Conservation (phyloP, 169 alveolate species). For the Nephromyces sp. region DNA sequence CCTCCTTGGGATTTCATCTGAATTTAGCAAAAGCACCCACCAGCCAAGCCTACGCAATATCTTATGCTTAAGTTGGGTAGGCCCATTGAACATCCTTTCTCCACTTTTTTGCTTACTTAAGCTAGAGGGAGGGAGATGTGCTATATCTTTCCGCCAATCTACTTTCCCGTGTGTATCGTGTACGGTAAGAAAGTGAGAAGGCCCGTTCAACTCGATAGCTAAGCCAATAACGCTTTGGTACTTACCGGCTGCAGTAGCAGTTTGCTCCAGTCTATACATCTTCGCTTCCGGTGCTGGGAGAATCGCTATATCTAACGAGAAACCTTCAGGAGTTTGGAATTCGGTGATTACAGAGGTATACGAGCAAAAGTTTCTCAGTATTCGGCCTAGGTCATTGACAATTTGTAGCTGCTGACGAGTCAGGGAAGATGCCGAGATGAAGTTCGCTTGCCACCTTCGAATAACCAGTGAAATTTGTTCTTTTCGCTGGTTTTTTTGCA, state of each 20-base stretch:
- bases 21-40: no score
- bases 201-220: not conserved
- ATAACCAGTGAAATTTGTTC: no score
- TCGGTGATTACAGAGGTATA: not conserved
- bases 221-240: not conserved
- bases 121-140: not conserved
- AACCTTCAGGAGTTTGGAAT: not conserved
- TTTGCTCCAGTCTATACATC: not conserved
- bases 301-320: not conserved
- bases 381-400: not conserved
- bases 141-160: not conserved
- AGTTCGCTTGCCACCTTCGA: not conserved
- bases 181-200: not conserved
- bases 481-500: no score
- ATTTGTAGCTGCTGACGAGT: not conserved
- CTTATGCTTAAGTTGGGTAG: not conserved
- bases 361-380: no score
- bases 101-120: not conserved
- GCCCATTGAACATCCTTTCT: no score
- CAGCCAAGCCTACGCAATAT: not conserved
- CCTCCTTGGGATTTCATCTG: no score
- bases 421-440: not conserved
- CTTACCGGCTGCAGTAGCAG: not conserved
- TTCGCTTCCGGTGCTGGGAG: not conserved
- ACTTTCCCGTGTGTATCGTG: no score